Evolutionary conservation across 2,329 filamentous ascomycete genomes (phyloP).

Genomic region (Metarhizium anisopliae): DNA sequence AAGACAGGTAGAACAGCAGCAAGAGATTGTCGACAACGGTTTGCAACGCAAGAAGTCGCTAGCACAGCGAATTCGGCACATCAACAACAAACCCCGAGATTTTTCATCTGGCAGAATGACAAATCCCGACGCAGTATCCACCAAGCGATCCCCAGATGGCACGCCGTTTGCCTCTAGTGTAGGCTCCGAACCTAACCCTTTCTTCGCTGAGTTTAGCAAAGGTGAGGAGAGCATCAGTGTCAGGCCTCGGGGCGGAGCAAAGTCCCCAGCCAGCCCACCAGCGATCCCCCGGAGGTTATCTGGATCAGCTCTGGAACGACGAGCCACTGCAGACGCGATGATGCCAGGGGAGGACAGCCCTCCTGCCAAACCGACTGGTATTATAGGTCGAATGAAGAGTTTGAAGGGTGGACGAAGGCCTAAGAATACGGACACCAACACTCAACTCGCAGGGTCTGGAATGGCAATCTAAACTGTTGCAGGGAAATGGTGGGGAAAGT

Average conservation of each 20-base stretch:
- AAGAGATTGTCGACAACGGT: constrained; percentile 48
- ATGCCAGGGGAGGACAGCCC: constrained; percentile 30
- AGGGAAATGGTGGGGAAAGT: neutral
- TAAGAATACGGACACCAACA: constrained; percentile 18
- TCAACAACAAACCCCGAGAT: constrained; percentile 61
- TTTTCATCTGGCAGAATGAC: constrained; percentile 49
- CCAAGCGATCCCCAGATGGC: constrained; percentile 30
- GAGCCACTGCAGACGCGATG: constrained; percentile 50
- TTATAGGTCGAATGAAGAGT: constrained; percentile 74
- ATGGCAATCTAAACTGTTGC: constrained; percentile 28
- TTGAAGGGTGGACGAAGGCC: constrained; percentile 58
- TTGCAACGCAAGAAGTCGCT: constrained; percentile 89
- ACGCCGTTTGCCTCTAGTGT: constrained; percentile 23
- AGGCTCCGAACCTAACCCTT: constrained; percentile 54
- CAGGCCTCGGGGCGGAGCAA: constrained; percentile 27
- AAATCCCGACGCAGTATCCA: constrained; percentile 43
- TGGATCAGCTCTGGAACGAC: constrained; percentile 48
- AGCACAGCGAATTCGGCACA: constrained; percentile 81
- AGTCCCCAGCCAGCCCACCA: constrained; percentile 50
- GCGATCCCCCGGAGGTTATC: constrained; percentile 30
- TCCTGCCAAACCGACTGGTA: constrained; percentile 45
- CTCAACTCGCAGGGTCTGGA: constrained; percentile 18
- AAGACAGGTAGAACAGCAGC: constrained; percentile 59
- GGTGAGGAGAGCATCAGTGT: constrained; percentile 43
- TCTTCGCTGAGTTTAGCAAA: constrained; percentile 69